Conservation (phyloP, 208 protist genomes). For the Acanthamoeba castellanii region DNA sequence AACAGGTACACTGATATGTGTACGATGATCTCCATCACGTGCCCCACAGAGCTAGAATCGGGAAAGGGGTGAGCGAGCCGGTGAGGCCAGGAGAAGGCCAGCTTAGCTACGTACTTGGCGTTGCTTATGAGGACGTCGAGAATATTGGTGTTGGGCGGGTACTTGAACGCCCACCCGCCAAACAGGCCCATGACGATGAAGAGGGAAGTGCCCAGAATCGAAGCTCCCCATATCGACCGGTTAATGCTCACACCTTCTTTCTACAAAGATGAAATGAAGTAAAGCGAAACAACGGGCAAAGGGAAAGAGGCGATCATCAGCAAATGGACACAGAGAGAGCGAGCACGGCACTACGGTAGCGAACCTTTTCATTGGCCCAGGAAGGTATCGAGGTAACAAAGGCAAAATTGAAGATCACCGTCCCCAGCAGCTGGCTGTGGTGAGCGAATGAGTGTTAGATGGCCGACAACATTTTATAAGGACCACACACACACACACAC, state of each 20-base stretch:
- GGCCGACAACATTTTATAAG: too few species aligned
- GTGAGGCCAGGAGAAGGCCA: not conserved
- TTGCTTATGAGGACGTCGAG: slow-evolving; percentile 26
- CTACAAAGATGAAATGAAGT: too few species aligned
- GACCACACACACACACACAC: not conserved
- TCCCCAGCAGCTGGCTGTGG: not conserved
- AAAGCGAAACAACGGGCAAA: too few species aligned
- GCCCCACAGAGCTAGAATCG: not conserved
- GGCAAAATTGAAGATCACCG: slow-evolving; percentile 57
- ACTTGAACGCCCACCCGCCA: slow-evolving; percentile 39
- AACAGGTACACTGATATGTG: slow-evolving; percentile 58
- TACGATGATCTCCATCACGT: slow-evolving; percentile 25
- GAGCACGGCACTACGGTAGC: not conserved
- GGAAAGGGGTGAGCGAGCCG: not conserved
- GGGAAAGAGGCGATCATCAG: too few species aligned
- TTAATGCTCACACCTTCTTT: slow-evolving; percentile 48
- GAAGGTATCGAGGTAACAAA: slow-evolving; percentile 37
- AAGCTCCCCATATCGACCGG: slow-evolving; percentile 8
- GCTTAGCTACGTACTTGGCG: not conserved
- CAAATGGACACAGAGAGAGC: too few species aligned
- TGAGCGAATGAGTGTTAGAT: not conserved
- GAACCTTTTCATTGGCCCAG: slow-evolving; percentile 63
- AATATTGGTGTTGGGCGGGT: not conserved
- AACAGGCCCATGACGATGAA: slow-evolving; percentile 47
- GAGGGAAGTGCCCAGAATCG: not conserved